phyloP scores from a whole-genome alignment of 768 basidiomycete species.

The Rossbeevera mucosa region DNA sequence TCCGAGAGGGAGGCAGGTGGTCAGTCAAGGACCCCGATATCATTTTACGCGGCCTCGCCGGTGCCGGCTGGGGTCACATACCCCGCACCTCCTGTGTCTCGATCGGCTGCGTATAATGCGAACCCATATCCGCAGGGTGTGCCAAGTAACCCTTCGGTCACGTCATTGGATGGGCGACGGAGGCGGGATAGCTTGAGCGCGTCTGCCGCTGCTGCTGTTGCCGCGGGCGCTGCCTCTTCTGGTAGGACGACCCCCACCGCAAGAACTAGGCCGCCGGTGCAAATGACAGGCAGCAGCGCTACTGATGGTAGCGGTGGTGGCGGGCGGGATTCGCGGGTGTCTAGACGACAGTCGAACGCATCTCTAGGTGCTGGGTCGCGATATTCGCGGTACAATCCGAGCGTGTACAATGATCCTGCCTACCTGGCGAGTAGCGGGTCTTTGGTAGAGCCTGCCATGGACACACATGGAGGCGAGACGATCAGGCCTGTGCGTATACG shows the following conservation, averaged over 20 bases:
- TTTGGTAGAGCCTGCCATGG: constrained; percentile 21
- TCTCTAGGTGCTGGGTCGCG: constrained; percentile 20
- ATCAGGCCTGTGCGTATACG: constrained; percentile 16
- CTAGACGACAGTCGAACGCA: constrained; percentile 23
- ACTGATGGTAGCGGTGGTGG: constrained; percentile 5
- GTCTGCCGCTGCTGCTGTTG: constrained; percentile 10
- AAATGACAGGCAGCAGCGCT: constrained; percentile 5
- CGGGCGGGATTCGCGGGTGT: constrained; percentile 5
- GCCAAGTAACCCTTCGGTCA: constrained; percentile 16
- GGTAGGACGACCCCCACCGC: constrained; percentile 13
- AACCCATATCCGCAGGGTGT: not conserved
- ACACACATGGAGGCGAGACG: constrained; percentile 19
- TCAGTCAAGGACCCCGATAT: constrained; percentile 19
- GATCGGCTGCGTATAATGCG: constrained; percentile 14
- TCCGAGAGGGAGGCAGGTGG: constrained; percentile 18
- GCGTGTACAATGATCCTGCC: constrained; percentile 25
- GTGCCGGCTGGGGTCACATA: constrained; percentile 25
- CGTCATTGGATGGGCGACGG: constrained; percentile 23
- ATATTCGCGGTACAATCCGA: constrained; percentile 18
- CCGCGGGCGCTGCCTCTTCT: not conserved
- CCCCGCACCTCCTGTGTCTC: constrained; percentile 27
- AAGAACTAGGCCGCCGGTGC: constrained; percentile 10
- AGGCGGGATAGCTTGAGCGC: constrained; percentile 20
- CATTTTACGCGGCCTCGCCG: constrained; percentile 25
- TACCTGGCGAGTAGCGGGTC: constrained; percentile 27